These are phyloP conservation scores for Fagopyrum esculentum DNA, from an alignment of 148 eudicot species.

Conservation along the genomic window DNA sequence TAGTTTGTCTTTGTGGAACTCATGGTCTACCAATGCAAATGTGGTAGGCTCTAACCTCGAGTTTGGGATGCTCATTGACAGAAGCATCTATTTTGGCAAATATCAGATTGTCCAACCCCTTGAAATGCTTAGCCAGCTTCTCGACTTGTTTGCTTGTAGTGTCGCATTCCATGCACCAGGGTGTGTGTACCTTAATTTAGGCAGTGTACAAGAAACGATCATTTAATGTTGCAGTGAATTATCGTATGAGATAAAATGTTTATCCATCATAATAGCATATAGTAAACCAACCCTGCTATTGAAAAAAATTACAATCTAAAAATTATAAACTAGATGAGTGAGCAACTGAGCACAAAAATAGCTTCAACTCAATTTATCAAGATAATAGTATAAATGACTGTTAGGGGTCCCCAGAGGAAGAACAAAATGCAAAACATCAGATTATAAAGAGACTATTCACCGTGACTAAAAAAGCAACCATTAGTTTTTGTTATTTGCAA, in stretches of 20 bases:
- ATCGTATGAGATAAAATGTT: background rate
- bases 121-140: conserved; percentile 91
- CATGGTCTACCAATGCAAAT: conserved; percentile 1
- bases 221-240: background rate
- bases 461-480: background rate
- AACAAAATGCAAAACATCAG: background rate
- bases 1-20: background rate
- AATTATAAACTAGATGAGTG: background rate
- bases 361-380: background rate
- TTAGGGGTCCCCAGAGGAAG: background rate
- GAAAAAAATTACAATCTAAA: background rate
- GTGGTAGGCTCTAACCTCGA: conserved; percentile 41
- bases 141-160: conserved; percentile 75
- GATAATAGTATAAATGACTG: background rate
- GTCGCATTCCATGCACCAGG: conserved; percentile 84
- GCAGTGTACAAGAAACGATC: background rate
- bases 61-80: conserved; percentile 74
- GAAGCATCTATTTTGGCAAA: conserved; percentile 85
- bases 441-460: background rate
- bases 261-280: background rate
- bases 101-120: conserved; percentile 55
- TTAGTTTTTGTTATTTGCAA: background rate
- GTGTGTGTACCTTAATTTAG: conserved; percentile 64
- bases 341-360: background rate
- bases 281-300: background rate